Evolutionary conservation across 176 grass and related monocot genomes (phyloP), one percentile per base, ranked within the genome.

Genomic region (Puccinellia tenuiflora): DNA sequence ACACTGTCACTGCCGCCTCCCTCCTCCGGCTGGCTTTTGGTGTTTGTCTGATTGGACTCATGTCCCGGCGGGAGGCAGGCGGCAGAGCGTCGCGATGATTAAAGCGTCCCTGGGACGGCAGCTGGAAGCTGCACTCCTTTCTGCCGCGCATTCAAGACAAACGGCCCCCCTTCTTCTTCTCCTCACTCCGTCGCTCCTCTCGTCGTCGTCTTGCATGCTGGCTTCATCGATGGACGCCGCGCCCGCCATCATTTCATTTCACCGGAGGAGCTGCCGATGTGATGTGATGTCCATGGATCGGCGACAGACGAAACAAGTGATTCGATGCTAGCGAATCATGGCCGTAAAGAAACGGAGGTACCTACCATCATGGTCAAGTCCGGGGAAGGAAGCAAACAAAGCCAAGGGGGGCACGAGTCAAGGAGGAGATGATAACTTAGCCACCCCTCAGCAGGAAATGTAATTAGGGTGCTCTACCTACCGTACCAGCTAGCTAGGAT

Each of bases 101-200:
- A 93, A 93, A 93, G 84, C 26, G 72, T 5, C 87, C 56, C 85
- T 90, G 94, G 79, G 86, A 88, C 79, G 73, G 90, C 88, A 88
- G 90, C 90, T 75, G 77, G 73, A 90, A 80, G 79, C 89, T 92
- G 82, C 83, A 64, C 81, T 45, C 63, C 84, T 88, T 85, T 75
- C 90, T 88, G 79, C 83, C 38, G 68, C 79, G 75, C 83, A 82
- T 84, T 61, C 21, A 86, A 68, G 24, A 30, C 77, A 81, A 77
- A 13, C 35, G 18, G 38, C 65, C 29, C 63, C 40, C 54, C n/a
- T n/a, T n/a, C n/a, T 6, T 75, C 21, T 11, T 39, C 21, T 14
- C n/a, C 52, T n/a, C 52, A 20, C 50, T 21, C 17, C 50, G 17
- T 52, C 1, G 43, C 43, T 0, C 29, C 62, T 25, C 67, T 4